Percentiles rank a stretch among this genome's conserved stretches.
These are phyloP conservation scores for Termitomyces sp. DNA, from an alignment of 768 basidiomycete genomes.

Conservation along the genomic window DNA sequence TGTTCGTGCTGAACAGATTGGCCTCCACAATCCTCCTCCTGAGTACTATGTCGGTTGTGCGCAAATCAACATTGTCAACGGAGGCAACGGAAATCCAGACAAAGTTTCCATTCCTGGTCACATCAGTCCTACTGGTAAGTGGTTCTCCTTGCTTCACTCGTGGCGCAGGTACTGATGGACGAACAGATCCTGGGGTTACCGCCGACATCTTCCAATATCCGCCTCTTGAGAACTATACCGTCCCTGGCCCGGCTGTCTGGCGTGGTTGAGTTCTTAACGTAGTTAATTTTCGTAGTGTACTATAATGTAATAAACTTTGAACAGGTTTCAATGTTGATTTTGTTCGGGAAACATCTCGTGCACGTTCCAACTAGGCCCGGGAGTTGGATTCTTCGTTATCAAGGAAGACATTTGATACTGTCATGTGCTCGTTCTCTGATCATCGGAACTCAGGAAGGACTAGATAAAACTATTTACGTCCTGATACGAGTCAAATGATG, in stretches of 20 bases:
- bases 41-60: slow-evolving; percentile 40
- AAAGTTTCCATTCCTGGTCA: slow-evolving; percentile 40
- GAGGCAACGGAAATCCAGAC: slow-evolving; percentile 33
- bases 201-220: slow-evolving; percentile 35
- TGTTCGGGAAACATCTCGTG: neutral
- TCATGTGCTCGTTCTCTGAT: no score
- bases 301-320: neutral
- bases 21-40: slow-evolving; percentile 33
- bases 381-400: neutral
- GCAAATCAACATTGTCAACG: slow-evolving; percentile 33
- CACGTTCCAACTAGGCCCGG: neutral
- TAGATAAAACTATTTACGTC: neutral
- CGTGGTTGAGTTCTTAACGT: slow-evolving; percentile 10
- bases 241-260: slow-evolving; percentile 22
- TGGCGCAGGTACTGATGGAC: neutral
- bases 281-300: neutral
- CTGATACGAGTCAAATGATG: neutral
- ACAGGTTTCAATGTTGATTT: neutral
- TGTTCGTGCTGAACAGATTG: slow-evolving; percentile 36
- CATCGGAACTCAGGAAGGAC: neutral
- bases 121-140: slow-evolving; percentile 23
- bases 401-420: neutral
- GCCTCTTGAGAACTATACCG: slow-evolving; percentile 26
- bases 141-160: neutral
- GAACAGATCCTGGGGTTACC: slow-evolving; percentile 29